A percentile compares a stretch with the other conserved stretches of the same genome.
phyloP scores from a whole-genome alignment of 1,284 basidiomycete genomes.

The Leucoagaricus sp. region DNA sequence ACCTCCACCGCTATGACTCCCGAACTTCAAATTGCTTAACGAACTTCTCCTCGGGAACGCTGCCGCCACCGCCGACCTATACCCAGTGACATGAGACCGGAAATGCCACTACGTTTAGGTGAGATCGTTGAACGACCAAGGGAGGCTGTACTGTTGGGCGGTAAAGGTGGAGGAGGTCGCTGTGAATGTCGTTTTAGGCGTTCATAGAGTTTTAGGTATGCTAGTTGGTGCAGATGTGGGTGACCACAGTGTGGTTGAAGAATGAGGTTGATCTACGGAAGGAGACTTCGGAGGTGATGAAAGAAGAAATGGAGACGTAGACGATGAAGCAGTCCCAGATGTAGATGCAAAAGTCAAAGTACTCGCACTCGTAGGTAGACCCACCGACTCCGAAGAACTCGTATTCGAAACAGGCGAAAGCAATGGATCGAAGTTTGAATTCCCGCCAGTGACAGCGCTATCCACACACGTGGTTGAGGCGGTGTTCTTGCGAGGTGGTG shows the following conservation, averaged over 20 bases:
- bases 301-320: slow-evolving; percentile 6
- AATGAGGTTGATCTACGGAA: no score
- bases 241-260: slow-evolving; percentile 16
- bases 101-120: slow-evolving; percentile 24
- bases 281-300: slow-evolving; percentile 22
- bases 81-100: no score
- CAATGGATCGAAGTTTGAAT: neutral
- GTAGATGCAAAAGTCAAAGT: no score
- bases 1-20: no score
- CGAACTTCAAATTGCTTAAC: slow-evolving; percentile 74
- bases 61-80: slow-evolving; percentile 8
- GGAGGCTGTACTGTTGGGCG: slow-evolving; percentile 56
- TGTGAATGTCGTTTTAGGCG: neutral
- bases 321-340: neutral
- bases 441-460: neutral
- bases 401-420: slow-evolving; percentile 4
- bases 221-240: slow-evolving; percentile 19
- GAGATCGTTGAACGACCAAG: slow-evolving; percentile 58
- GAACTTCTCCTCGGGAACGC: slow-evolving; percentile 53
- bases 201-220: no score
- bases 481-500: slow-evolving; percentile 46
- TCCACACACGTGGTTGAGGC: neutral
- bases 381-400: neutral
- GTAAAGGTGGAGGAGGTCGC: neutral
- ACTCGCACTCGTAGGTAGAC: neutral